Percentiles rank a stretch among this genome's conserved stretches.
Conservation (phyloP, 2,329 filamentous ascomycete species). For the Aspergillus spinulosporus region DNA sequence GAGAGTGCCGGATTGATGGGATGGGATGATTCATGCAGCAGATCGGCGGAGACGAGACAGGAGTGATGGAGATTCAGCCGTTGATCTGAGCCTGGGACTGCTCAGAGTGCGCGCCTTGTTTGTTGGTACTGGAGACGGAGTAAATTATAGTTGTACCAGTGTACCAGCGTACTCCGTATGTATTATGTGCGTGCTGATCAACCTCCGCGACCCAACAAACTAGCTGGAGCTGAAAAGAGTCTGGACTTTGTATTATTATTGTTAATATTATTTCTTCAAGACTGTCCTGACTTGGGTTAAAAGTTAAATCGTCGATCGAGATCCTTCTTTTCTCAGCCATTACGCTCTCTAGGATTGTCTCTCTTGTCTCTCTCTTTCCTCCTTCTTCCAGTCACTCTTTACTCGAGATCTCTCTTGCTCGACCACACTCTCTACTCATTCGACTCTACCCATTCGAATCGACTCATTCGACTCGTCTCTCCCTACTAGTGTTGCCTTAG, state of each 20-base stretch:
- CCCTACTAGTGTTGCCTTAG: not conserved
- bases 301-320: constrained; percentile 14
- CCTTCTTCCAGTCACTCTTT: not conserved
- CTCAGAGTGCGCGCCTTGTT: not conserved
- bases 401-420: not conserved
- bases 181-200: constrained; percentile 8
- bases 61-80: not conserved
- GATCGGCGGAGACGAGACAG: not conserved
- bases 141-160: too few relatives aligned
- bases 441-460: not conserved
- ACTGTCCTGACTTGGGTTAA: not conserved
- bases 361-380: not conserved
- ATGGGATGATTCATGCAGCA: not conserved
- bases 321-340: constrained; percentile 3
- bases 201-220: constrained; percentile 11
- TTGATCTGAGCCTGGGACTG: not conserved
- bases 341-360: not conserved
- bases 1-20: not conserved
- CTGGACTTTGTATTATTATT: not conserved
- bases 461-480: constrained; percentile 9
- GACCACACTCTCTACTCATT: not conserved
- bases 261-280: not conserved
- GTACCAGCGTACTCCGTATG: not conserved
- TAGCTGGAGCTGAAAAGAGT: constrained; percentile 3
- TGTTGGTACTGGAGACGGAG: too few relatives aligned